These are phyloP conservation scores for Emergomyces africanus DNA, from an alignment of 2,329 filamentous ascomycete species.

Conservation along the genomic window DNA sequence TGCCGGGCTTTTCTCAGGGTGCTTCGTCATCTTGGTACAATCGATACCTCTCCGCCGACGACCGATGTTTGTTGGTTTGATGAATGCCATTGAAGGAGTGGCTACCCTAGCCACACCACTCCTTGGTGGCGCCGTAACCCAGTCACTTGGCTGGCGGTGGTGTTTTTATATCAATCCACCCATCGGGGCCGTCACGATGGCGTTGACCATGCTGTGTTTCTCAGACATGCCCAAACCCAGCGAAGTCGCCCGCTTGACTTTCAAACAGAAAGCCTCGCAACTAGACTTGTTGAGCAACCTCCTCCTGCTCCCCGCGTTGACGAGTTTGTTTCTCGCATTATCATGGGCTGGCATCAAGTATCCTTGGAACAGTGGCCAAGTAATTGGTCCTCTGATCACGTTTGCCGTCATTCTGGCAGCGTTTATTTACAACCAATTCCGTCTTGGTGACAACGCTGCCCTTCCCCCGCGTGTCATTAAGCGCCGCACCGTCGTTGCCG, in stretches of 20 bases:
- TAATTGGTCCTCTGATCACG: not conserved
- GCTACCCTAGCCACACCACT: slow-evolving; percentile 19
- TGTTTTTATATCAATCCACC: slow-evolving; percentile 23
- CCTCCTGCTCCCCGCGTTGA: not conserved
- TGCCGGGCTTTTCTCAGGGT: not conserved
- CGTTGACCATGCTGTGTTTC: not conserved
- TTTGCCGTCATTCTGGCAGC: not conserved
- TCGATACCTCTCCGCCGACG: not conserved
- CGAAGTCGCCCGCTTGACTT: not conserved
- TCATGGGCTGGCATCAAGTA: not conserved
- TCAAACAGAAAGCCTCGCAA: not conserved
- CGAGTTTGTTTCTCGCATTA: not conserved
- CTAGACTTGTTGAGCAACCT: not conserved
- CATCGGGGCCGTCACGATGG: not conserved
- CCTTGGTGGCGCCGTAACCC: slow-evolving; percentile 24
- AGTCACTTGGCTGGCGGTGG: slow-evolving; percentile 24
- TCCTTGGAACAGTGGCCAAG: not conserved
- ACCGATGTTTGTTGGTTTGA: not conserved
- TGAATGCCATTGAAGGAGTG: slow-evolving; percentile 7
- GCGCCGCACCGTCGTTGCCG: slow-evolving; percentile 15
- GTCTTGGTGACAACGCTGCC: not conserved
- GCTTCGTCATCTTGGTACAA: not conserved
- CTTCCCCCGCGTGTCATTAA: slow-evolving; percentile 15
- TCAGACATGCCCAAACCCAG: not conserved
- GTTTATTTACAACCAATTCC: not conserved